A percentile compares a stretch with the other conserved stretches of the same genome.
phyloP scores from a whole-genome alignment of 352 stramenopile species.

The Phytophthora fragariaefolia region DNA sequence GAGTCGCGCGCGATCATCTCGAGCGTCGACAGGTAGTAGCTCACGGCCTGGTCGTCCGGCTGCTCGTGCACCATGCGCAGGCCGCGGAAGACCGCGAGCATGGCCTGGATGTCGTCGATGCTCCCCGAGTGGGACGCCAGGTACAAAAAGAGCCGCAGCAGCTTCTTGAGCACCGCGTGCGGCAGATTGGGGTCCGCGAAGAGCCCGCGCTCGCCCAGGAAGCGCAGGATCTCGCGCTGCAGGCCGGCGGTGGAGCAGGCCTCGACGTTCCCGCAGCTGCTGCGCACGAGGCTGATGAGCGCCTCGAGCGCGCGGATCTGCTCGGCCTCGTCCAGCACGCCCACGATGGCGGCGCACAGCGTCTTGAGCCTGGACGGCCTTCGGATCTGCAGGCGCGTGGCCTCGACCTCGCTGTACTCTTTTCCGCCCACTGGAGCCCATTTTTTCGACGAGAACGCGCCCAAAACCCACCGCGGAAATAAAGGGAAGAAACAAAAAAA shows the following conservation, averaged over 20 bases:
- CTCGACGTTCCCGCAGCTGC: constrained; percentile 80
- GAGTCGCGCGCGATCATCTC: constrained; percentile 89
- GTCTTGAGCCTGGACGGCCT: constrained; percentile 64
- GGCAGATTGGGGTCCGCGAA: constrained; percentile 68
- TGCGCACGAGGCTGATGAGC: constrained; percentile 80
- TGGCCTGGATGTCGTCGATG: constrained; percentile 81
- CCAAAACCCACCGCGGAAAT: too few relatives aligned
- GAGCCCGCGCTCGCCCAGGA: constrained; percentile 72
- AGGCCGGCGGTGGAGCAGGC: constrained; percentile 72
- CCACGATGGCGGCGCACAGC: constrained; percentile 74
- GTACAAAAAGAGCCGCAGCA: constrained; percentile 80
- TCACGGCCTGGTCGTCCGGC: constrained; percentile 73
- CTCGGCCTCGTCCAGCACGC: constrained; percentile 67
- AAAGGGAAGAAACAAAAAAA: too few relatives aligned
- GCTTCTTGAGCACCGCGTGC: constrained; percentile 75
- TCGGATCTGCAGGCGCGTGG: constrained; percentile 67
- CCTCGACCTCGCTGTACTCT: constrained; percentile 67
- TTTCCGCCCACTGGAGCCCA: constrained; percentile 62
- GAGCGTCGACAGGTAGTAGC: constrained; percentile 81
- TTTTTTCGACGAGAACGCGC: too few relatives aligned
- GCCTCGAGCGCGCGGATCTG: constrained; percentile 74
- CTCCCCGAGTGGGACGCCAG: constrained; percentile 80
- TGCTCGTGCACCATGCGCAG: constrained; percentile 70
- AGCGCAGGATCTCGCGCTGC: constrained; percentile 75
- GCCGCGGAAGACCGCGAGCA: constrained; percentile 82